Evolutionary conservation across 345 rosid species (phyloP), one percentile per base, ranked within the genome.

Genomic region (Ceriops tagal): DNA sequence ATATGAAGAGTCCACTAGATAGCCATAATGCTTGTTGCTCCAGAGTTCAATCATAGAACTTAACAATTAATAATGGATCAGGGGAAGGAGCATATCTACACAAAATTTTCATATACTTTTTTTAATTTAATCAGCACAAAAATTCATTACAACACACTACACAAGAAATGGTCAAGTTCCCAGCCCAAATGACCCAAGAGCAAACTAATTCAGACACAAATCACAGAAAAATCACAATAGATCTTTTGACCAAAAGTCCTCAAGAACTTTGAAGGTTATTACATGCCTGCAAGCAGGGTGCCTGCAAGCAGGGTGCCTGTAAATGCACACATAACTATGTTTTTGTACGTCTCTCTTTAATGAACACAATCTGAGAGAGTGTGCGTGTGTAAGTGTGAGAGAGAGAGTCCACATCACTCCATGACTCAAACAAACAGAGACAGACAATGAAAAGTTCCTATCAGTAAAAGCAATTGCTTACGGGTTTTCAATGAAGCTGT

Each of bases 401-500:
- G 15, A 47, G 13, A 58, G 46, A 47, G 30, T 15, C 49, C 49
- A 43, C 18, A 15, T 43, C 49, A 43, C 49, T 13, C 49, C 19
- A 43, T 18, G 15, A 43, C 49, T 43, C 49, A 43, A 43, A 13
- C 49, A 3, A 43, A 18, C 49, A 43, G 49, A 43, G 49, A 43
- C 16, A 15, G 5, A 13, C 49, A 43, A 15, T 3, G 19, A 43
- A 43, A 43, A 13, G 49, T 43, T 43, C 49, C 49, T 3, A 43
- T 18, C 49, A 43, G 18, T 13, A 43, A 43, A 43, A 43, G 49
- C 49, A 43, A 43, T 43, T 43, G 49, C 96, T 89, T 87, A 93
- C 97, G 84, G 98, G 67, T 91, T 93, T 77, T 93, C 98, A 65
- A 93, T 80, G 78, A 93, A 93, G 84, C 98, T 87, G 82, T 93